Evolutionary conservation across 2,329 filamentous ascomycete genomes (phyloP), one percentile per base, ranked within the genome.

Genomic region (Fonsecaea multimorphosa): DNA sequence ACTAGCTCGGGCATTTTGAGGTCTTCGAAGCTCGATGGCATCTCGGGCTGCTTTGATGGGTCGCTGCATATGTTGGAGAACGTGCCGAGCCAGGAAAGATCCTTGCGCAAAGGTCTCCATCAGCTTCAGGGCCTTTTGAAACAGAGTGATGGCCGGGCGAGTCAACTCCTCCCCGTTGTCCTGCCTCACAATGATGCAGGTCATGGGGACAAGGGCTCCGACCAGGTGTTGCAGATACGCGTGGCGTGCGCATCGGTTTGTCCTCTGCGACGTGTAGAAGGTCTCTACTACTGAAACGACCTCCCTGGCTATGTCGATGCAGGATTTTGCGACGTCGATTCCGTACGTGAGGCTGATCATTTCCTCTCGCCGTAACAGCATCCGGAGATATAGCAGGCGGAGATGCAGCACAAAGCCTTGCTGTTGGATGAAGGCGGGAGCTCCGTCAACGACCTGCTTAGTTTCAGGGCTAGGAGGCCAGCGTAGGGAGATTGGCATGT

Each of bases 181-280:
- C 27, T 56, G 53, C 27, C n/a, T 56, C 1, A 56, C 53, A 4
- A 56, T 58, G 55, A 58, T 40, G 55, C 55, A 58, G 16, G 44
- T 58, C 55, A 44, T 40, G 3, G 32, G 32, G 16, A 58, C 32
- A 16, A 58, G 22, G 2, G 55, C 55, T 4, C 34, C 36, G 12
- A 22, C 24, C n/a, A 58, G 14, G 24, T 58, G 55, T 5, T 40
- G 32, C 2, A 58, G 32, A 58, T 58, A 58, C 3, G 55, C 34
- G 34, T 58, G 34, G 2, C 55, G 32, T 22, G 40, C 29, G 22
- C 32, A 40, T n/a, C 55, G 55, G 8, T 36, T 58, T 3, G 32
- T 19, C 14, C 19, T 32, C n/a, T 58, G 36, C 6, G 22, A 12
- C 16, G 55, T 44, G 9, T 40, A 36, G 5, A 32, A 58, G 3